Evolutionary conservation across 257 asterid species (phyloP), one percentile per base, ranked within the genome.

Genomic region (Verbascum thapsus): DNA sequence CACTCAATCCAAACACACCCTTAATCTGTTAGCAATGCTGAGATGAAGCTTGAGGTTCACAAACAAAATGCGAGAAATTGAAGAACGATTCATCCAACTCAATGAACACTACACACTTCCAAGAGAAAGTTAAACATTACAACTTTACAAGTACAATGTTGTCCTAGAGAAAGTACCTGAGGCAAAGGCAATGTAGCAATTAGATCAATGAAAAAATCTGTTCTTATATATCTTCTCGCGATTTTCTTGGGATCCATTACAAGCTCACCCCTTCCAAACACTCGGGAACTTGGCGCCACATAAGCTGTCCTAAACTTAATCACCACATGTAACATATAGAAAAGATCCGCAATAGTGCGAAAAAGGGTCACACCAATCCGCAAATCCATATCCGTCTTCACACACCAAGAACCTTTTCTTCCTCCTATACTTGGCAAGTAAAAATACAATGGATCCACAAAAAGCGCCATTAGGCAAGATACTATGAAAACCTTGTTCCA

Each of bases 181-280:
- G 98, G 98, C 47, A 91, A 76, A 73, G 98, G 98, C 66, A 91
- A 78, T 40, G 90, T 86, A 2, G 98, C 98, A 55, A 91, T 68
- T 35, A 91, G 80, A 81, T 91, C 98, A 57, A 91, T 72, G 71
- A 88, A 83, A 74, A 91, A 88, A 65, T 85, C 96, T 0, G 98
- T 72, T 76, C 74, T 85, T 26, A 91, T 41, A 70, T 91, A 91
- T 76, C 92, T 85, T 10, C 53, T 68, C 5, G 96, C 92, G 62
- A 91, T 91, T 75, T 83, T 78, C 80, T 79, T 80, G 20, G 98
- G 86, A 78, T 88, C 98, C 96, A 74, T 91, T 49, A 88, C 98
- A 80, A 88, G 98, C 81, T 91, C 98, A 64, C 98, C 98, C 85
- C 91, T 86, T 37, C 98, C 98, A 66, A 86, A 91, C 17, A 91